Evolutionary conservation across 768 basidiomycete species (phyloP).

Genomic region (Obba rivulosa): DNA sequence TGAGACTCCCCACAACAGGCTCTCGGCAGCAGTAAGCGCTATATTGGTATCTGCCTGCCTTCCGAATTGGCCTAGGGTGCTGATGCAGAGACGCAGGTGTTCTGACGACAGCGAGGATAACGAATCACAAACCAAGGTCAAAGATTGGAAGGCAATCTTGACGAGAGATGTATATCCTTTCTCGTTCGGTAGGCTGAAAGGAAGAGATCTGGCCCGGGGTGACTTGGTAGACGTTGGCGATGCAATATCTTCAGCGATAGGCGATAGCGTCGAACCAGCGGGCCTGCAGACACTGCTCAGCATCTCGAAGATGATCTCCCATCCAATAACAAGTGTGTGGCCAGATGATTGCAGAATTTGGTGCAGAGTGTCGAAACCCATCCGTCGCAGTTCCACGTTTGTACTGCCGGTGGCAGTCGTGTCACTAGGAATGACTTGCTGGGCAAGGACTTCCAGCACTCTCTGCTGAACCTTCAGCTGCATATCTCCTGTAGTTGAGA

Average conservation of each 20-base stretch:
- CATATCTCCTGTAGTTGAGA: constrained; percentile 52
- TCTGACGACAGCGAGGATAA: constrained; percentile 74
- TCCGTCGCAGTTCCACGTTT: constrained; percentile 73
- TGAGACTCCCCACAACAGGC: constrained; percentile 91
- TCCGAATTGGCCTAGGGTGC: constrained; percentile 87
- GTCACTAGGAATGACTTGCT: constrained; percentile 57
- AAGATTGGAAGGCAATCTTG: constrained; percentile 89
- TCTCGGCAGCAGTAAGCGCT: constrained; percentile 88
- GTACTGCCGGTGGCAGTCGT: constrained; percentile 37
- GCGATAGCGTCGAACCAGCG: constrained; percentile 21
- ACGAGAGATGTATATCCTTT: constrained; percentile 72
- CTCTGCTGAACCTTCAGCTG: constrained; percentile 73
- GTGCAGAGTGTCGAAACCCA: constrained; percentile 87
- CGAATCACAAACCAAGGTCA: constrained; percentile 93
- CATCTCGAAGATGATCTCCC: constrained; percentile 92
- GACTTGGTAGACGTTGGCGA: not conserved
- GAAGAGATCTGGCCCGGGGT: constrained; percentile 28
- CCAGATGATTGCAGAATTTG: constrained; percentile 88
- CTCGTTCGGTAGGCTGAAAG: constrained; percentile 50
- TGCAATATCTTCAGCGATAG: constrained; percentile 8
- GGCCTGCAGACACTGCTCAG: constrained; percentile 82
- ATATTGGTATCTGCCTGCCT: constrained; percentile 94
- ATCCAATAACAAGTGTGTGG: constrained; percentile 87
- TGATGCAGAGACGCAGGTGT: constrained; percentile 84
- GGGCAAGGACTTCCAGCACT: constrained; percentile 78